Base-by-base conservation (phyloP, 164 flowering plant genomes). In the Sedum album region DNA sequence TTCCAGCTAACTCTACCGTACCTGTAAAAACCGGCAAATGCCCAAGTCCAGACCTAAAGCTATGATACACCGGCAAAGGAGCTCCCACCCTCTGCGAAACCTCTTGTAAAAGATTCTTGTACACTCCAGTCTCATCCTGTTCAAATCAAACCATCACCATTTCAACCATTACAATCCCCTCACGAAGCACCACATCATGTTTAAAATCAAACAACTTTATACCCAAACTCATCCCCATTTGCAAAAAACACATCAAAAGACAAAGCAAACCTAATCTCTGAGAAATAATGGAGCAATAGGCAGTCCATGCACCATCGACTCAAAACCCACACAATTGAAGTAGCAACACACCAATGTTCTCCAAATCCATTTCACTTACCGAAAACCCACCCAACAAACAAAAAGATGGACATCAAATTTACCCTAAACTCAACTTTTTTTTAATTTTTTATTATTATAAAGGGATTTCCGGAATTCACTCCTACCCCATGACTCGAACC, bases 101-200 rank as follows among this genome's bases (percentile, higher is more conserved):
- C 67, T 74, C 76, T 38, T 75, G 74, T 42, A 75, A 73, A 57
- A 75, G 67, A 36, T 71, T 75, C 74, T 75, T 75, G 68, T 75
- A 75, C 42, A 75, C 72, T 61, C 77, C 77, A 11, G 77, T 75
- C 69, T 75, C 77, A 75, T 75, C 77, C 77, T 75, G 70, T 13
- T 51, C 17, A 55, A 66, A 35, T 64, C 14, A 64, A 64, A 64
- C 42, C 66, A 36, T 35, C 66, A 64, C 41, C 44, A 64, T 35
- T 55, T 55, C 31, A 55, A 38, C 61, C 61, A 25, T 10, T 25
- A 55, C 31, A 55, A 53, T 1, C 28, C n/a, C 57, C n/a, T 26
- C 2, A 55, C 46, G 2, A 49, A 20, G 4, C 55, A 49, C 5
- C 23, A 18, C 55, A 4, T 18, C 25, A 21, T 18, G 20, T 18